Percentiles rank a stretch among this genome's conserved stretches.
phyloP scores from a whole-genome alignment of 495 filamentous ascomycete genomes.

The Aspergillus biplanus region DNA sequence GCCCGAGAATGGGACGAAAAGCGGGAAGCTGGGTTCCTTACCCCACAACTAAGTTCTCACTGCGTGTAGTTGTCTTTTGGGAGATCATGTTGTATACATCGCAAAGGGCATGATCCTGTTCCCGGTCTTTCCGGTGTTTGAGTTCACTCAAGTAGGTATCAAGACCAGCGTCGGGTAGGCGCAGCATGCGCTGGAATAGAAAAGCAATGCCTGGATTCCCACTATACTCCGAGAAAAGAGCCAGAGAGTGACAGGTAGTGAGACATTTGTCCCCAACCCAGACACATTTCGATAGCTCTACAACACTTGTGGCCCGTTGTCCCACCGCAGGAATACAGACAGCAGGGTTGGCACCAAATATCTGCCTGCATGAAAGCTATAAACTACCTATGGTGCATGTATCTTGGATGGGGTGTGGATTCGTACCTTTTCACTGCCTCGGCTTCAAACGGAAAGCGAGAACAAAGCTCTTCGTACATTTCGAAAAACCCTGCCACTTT shows the following conservation, averaged over 20 bases:
- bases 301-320: not conserved
- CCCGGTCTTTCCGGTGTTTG: not conserved
- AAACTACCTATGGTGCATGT: too few relatives aligned
- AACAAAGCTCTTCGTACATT: conserved; percentile 4
- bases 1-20: not conserved
- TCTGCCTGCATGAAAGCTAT: not conserved
- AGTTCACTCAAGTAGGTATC: not conserved
- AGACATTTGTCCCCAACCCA: conserved; percentile 9
- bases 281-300: not conserved
- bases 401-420: too few relatives aligned
- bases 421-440: not conserved
- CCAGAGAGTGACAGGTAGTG: too few relatives aligned
- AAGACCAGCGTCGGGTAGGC: conserved; percentile 5
- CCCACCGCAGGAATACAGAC: not conserved
- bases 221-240: too few relatives aligned
- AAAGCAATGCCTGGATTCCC: not conserved
- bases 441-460: not conserved
- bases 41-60: not conserved
- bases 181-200: conserved; percentile 5
- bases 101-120: not conserved
- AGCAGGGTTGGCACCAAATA: not conserved
- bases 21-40: not conserved
- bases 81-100: not conserved
- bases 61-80: not conserved
- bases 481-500: not conserved